Evolutionary conservation across 1,284 basidiomycete species (phyloP).

Genomic region (Phlebopus sp.): DNA sequence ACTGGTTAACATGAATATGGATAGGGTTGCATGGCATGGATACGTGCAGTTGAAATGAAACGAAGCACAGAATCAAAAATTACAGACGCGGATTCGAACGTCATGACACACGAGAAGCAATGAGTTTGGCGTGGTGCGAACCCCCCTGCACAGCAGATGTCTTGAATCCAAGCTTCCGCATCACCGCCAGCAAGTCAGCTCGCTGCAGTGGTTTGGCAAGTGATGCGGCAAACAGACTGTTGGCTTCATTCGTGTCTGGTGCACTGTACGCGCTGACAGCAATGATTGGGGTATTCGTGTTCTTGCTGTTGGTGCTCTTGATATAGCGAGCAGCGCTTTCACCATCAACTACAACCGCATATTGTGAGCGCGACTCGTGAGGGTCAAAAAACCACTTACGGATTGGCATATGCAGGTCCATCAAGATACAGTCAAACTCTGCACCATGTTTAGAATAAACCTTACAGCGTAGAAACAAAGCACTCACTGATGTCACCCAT

Average conservation of each 20-base stretch:
- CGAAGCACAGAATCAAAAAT: slow-evolving; percentile 32
- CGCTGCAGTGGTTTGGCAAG: slow-evolving; percentile 88
- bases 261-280: slow-evolving; percentile 85
- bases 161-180: slow-evolving; percentile 86
- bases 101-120: slow-evolving; percentile 39
- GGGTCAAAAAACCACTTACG: slow-evolving; percentile 47
- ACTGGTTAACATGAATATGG: slow-evolving; percentile 17
- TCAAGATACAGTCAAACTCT: slow-evolving; percentile 88
- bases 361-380: slow-evolving; percentile 1
- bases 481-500: slow-evolving; percentile 93
- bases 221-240: slow-evolving; percentile 82
- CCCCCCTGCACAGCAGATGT: slow-evolving; percentile 69
- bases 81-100: slow-evolving; percentile 19
- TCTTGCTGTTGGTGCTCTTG: slow-evolving; percentile 92
- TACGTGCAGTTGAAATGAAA: slow-evolving; percentile 32
- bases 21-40: slow-evolving; percentile 26
- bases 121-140: slow-evolving; percentile 46
- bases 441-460: slow-evolving; percentile 17
- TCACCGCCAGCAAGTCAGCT: slow-evolving; percentile 74
- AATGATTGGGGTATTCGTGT: slow-evolving; percentile 86
- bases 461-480: slow-evolving; percentile 3
- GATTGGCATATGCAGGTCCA: slow-evolving; percentile 90
- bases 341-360: slow-evolving; percentile 65
- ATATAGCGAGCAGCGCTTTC: slow-evolving; percentile 92
- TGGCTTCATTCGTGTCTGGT: slow-evolving; percentile 60